phyloP scores from a whole-genome alignment of 345 rosid species.

The Moringa oleifera region DNA sequence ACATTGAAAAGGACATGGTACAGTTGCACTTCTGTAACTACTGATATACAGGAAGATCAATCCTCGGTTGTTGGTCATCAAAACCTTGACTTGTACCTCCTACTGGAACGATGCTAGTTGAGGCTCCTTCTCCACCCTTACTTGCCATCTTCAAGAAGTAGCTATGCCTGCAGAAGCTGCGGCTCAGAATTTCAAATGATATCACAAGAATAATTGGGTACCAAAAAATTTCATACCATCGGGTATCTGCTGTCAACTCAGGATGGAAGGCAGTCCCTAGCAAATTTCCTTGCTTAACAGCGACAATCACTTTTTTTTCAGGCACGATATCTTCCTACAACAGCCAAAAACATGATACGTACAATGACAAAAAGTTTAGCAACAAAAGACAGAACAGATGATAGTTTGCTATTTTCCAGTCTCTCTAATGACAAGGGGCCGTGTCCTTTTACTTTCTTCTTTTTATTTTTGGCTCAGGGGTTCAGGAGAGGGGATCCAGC shows the following conservation, averaged over 20 bases:
- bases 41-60: conserved; percentile 70
- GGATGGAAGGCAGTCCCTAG: conserved; percentile 95
- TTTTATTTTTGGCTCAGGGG: neutral
- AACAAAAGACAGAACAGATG: neutral
- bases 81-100: conserved; percentile 35
- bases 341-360: neutral
- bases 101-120: conserved; percentile 37
- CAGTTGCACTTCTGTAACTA: conserved; percentile 5
- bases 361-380: neutral
- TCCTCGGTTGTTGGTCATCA: conserved; percentile 38
- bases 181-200: conserved; percentile 3
- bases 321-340: conserved; percentile 61
- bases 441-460: neutral
- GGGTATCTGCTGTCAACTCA: conserved; percentile 84
- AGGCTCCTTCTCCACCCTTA: conserved; percentile 47
- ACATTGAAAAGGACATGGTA: neutral
- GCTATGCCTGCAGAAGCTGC: conserved; percentile 61
- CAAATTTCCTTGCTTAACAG: conserved; percentile 76
- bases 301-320: conserved; percentile 73
- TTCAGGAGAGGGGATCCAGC: no score
- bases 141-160: conserved; percentile 76
- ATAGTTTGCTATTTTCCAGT: no score
- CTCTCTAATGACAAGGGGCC: neutral
- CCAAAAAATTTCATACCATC: conserved; percentile 50
- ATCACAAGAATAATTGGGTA: conserved; percentile 6